phyloP scores from a whole-genome alignment of 345 rosid genomes.

The Raphanus raphanistrum region DNA sequence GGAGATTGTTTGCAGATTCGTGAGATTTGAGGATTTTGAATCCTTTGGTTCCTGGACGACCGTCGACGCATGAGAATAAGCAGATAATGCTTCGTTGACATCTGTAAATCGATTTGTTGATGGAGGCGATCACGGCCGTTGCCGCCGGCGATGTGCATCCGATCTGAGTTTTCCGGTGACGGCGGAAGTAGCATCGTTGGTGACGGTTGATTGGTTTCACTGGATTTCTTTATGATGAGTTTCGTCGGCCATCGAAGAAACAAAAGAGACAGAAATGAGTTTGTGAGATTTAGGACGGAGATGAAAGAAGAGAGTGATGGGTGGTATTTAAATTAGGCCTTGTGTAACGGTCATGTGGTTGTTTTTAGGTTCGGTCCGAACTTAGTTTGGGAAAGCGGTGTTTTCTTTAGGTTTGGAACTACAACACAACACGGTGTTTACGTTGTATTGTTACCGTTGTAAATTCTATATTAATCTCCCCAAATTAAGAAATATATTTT shows the following conservation, averaged over 20 bases:
- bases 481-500: neutral
- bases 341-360: conserved; percentile 63
- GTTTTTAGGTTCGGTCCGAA: conserved; percentile 55
- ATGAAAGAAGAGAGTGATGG: neutral
- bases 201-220: conserved; percentile 47
- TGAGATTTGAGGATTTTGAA: conserved; percentile 49
- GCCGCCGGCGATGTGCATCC: conserved; percentile 39
- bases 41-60: conserved; percentile 45
- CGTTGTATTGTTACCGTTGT: conserved; percentile 45
- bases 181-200: conserved; percentile 29
- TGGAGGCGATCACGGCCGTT: conserved; percentile 51
- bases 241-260: conserved; percentile 61
- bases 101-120: conserved; percentile 59
- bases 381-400: conserved; percentile 35
- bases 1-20: neutral
- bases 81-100: conserved; percentile 67
- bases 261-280: conserved; percentile 13
- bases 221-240: conserved; percentile 51
- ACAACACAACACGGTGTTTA: conserved; percentile 35
- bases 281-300: neutral
- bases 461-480: conserved; percentile 29
- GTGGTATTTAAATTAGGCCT: conserved; percentile 53
- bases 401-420: conserved; percentile 27
- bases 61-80: conserved; percentile 58
- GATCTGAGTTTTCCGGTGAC: conserved; percentile 41